Evolutionary conservation across 2,329 filamentous ascomycete species (phyloP), one percentile per base, ranked within the genome.

Genomic region (Fusarium sp.): DNA sequence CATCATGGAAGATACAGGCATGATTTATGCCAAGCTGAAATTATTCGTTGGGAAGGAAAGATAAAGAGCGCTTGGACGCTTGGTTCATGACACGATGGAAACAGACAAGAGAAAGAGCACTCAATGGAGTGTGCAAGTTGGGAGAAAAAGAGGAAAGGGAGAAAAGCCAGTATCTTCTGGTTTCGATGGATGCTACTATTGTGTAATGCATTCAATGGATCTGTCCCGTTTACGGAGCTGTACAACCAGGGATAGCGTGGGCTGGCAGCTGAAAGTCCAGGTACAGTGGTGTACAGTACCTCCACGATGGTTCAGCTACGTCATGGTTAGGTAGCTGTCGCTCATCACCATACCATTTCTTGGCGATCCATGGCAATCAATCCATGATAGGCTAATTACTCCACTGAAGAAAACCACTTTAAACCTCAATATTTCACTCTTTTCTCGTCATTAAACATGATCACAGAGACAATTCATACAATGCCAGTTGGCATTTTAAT

Each of bases 1-100:
- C 46, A 73, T 69, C 32, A 75, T 66, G 41, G 74, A 64, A 25
- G 71, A 73, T 27, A 65, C 64, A 8, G 69, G 69, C 74, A 76
- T 76, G 51, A 24, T 72, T 51, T 58, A 16, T 45, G 47, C 29
- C n/a, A 24, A 16, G 54, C 54, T 27, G 30, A 24, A 34, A 54
- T 66, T 52, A 54, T 62, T 48, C 41, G 62, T 58, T 41, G 49
- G 27, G 44, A 18, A 52, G n/a, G 18, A 52, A 38, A 62, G 53
- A 57, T 27, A 40, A 25, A 29, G 29, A 49, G 52, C 56, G 51
- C 30, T 62, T 16, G 48, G 51, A 47, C 58, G 47, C 51, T 45
- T 62, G 63, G 49, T 38, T 60, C 56, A 71, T 73, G 60, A 60
- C 60, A 55, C 48, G 38, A 44, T 51, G 25, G 38, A 58, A 66